Conservation (phyloP, 2,329 filamentous ascomycete genomes). For the Phaeosphaeria sp. region DNA sequence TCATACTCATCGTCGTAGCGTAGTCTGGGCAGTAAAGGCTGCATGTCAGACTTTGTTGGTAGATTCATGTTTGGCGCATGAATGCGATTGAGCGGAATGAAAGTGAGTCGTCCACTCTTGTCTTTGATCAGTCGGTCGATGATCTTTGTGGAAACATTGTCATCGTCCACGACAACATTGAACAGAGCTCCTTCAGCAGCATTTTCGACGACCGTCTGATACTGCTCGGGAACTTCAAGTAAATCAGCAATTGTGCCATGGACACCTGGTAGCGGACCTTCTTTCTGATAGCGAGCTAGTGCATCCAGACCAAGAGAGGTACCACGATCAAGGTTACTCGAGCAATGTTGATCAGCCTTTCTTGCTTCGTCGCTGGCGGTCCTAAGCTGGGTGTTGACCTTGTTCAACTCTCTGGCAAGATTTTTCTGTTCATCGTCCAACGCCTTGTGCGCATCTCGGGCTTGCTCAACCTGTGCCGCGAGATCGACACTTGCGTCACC, state of each 20-base stretch:
- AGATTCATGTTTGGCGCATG: conserved; percentile 74
- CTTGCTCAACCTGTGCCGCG: conserved; percentile 74
- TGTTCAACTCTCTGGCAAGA: conserved; percentile 87
- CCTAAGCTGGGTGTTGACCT: conserved; percentile 76
- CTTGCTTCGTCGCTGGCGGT: conserved; percentile 80
- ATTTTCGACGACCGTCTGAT: conserved; percentile 88
- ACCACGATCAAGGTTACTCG: conserved; percentile 86
- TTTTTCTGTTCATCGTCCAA: conserved; percentile 86
- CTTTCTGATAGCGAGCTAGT: conserved; percentile 80
- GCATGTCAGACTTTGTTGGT: conserved; percentile 84
- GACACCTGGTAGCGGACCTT: conserved; percentile 81
- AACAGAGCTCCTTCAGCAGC: conserved; percentile 92
- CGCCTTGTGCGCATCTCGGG: conserved; percentile 78
- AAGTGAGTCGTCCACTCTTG: conserved; percentile 86
- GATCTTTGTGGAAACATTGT: conserved; percentile 82
- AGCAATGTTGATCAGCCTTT: conserved; percentile 76
- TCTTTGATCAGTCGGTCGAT: conserved; percentile 80
- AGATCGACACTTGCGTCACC: conserved; percentile 75
- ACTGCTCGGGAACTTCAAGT: conserved; percentile 83
- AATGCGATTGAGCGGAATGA: conserved; percentile 89
- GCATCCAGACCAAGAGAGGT: conserved; percentile 87
- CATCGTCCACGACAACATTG: conserved; percentile 93
- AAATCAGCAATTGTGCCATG: conserved; percentile 94
- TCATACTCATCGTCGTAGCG: conserved; percentile 79
- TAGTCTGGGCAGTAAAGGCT: conserved; percentile 85